These are phyloP conservation scores for Aspergillus fructus DNA, from an alignment of 2,329 filamentous ascomycete species.

Conservation along the genomic window DNA sequence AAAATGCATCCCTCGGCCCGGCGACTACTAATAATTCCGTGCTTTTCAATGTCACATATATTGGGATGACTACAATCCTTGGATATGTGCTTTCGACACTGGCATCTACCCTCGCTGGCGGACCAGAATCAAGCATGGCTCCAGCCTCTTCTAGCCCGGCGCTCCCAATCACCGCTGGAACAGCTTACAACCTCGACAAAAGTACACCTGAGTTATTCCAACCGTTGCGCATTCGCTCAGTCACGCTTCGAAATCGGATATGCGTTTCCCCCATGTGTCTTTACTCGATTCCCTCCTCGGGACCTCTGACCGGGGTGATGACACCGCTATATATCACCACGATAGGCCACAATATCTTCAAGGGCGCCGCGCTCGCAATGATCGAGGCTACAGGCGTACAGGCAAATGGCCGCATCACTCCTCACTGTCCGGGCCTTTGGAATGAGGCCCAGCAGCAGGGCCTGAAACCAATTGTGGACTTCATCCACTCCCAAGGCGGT, in stretches of 20 bases:
- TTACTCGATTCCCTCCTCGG: background rate
- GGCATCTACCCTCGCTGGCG: too few relatives aligned
- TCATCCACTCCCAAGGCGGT: background rate
- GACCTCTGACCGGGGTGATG: background rate
- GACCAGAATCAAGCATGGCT: background rate
- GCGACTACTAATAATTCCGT: too few relatives aligned
- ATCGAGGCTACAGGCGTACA: constrained; percentile 3
- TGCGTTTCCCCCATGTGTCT: background rate
- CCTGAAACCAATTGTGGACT: background rate
- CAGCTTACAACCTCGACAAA: background rate
- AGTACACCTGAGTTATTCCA: background rate
- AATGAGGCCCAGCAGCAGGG: background rate
- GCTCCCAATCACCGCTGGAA: background rate
- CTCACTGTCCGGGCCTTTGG: background rate
- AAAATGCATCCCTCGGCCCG: too few relatives aligned
- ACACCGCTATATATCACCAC: background rate
- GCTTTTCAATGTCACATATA: too few relatives aligned
- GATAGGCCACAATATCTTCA: background rate
- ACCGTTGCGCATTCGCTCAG: background rate
- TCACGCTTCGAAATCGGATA: constrained; percentile 1
- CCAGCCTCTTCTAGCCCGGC: too few relatives aligned
- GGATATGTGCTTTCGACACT: too few relatives aligned
- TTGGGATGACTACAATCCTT: too few relatives aligned
- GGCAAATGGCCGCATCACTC: background rate
- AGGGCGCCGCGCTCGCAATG: background rate